Evolutionary conservation across 2,329 filamentous ascomycete genomes (phyloP), one percentile per base, ranked within the genome.

Genomic region (Ceratocystis colombiana): DNA sequence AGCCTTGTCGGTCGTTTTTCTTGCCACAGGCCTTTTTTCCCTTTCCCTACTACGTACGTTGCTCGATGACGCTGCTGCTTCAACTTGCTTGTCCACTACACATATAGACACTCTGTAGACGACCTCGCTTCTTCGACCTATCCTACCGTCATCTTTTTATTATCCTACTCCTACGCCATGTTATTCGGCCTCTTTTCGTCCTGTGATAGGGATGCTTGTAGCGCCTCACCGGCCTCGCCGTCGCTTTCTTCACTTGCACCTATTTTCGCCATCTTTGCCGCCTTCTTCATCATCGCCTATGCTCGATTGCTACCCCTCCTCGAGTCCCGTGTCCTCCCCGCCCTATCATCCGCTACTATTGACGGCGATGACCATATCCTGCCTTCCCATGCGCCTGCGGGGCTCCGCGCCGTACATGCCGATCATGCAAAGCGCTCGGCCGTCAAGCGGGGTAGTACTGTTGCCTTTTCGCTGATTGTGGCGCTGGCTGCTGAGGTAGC

Each of bases 401-500:
- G 77, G 62, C 79, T 86, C 70, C 80, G 81, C 45, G 81, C 83
- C 69, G 82, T 78, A 2, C 84, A 87, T 72, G 81, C 80, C 25
- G 82, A 83, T 71, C 81, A 85, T 71, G 80, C 79, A 46, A 73
- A 77, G 33, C 82, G 82, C 72, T 82, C 78, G 50, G 72, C 78
- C 68, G 76, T 79, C 62, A 76, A 82, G 50, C 76, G 79, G 28
- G 73, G 82, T 12, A 82, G 85, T 1, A 86, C 84, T 15, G 76
- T 82, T 67, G 85, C 88, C 1, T 95, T 95, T 74, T 86, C 88
- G 5, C 82, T 84, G 0, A 95, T 89, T 8, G 83, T 94, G 45
- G 89, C 85, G 0, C 80, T 95, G 7, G 88, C 90, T 5, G 82
- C 87, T 46, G 88, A 93, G 1, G 79, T 96, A 59, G 89, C 86